Percentiles rank a stretch among this genome's conserved stretches.
These are phyloP conservation scores for Caloboletus firmus DNA, from an alignment of 1,284 basidiomycete genomes.

Conservation along the genomic window DNA sequence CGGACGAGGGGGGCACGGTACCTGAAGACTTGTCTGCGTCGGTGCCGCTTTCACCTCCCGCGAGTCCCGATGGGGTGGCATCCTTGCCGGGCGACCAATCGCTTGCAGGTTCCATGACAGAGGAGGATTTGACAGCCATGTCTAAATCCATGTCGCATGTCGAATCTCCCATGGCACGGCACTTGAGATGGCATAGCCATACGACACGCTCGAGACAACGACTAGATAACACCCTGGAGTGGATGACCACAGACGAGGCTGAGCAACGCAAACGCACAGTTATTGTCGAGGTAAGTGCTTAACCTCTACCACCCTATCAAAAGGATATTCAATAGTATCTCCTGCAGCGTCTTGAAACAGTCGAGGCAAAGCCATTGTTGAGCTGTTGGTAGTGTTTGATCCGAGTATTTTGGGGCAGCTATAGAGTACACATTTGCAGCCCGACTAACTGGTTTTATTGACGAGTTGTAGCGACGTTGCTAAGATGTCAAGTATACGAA, in stretches of 20 bases:
- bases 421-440: slow-evolving; percentile 11
- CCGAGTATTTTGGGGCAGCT: neutral
- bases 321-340: slow-evolving; percentile 2
- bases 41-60: slow-evolving; percentile 46
- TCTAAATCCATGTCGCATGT: slow-evolving; percentile 74
- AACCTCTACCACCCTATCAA: neutral
- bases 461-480: neutral
- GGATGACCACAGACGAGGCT: slow-evolving; percentile 57
- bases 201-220: slow-evolving; percentile 30
- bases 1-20: slow-evolving; percentile 18
- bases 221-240: slow-evolving; percentile 55
- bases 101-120: slow-evolving; percentile 55
- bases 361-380: slow-evolving; percentile 65
- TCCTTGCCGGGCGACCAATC: slow-evolving; percentile 53
- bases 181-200: slow-evolving; percentile 48
- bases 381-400: slow-evolving; percentile 58
- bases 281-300: slow-evolving; percentile 64
- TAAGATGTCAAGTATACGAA: neutral
- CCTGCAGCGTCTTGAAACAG: slow-evolving; percentile 66
- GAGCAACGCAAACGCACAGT: slow-evolving; percentile 55
- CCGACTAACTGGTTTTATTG: neutral
- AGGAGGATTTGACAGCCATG: slow-evolving; percentile 70
- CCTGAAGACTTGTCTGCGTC: slow-evolving; percentile 39
- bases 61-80: slow-evolving; percentile 46
- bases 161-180: slow-evolving; percentile 39